Conservation (phyloP, 1,139 yeast genomes). For the Lodderomyces oxycetoniae region DNA sequence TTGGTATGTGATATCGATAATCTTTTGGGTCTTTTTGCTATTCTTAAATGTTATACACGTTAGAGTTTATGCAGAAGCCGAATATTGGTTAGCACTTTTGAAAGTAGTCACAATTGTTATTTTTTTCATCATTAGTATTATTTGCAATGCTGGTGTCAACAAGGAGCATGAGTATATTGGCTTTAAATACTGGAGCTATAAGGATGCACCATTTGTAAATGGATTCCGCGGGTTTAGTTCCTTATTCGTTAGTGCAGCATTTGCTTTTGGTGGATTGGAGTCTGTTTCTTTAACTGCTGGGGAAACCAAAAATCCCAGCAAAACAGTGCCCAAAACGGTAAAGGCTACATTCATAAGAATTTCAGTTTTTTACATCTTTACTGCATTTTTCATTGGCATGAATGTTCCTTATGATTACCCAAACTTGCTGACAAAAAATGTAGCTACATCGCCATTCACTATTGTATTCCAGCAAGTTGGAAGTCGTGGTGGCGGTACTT, state of each 20-base stretch:
- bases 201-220: slow-evolving; percentile 40
- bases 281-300: slow-evolving; percentile 63
- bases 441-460: slow-evolving; percentile 61
- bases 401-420: slow-evolving; percentile 41
- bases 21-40: slow-evolving; percentile 55
- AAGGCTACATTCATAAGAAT: slow-evolving; percentile 55
- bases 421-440: slow-evolving; percentile 33
- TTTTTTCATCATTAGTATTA: slow-evolving; percentile 36
- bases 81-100: slow-evolving; percentile 35
- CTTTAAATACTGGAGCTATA: slow-evolving; percentile 34
- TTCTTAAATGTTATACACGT: slow-evolving; percentile 52
- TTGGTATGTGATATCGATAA: slow-evolving; percentile 51
- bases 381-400: slow-evolving; percentile 44
- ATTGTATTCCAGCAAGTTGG: slow-evolving; percentile 54
- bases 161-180: slow-evolving; percentile 34
- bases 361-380: slow-evolving; percentile 34
- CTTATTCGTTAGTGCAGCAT: slow-evolving; percentile 51
- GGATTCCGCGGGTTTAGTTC: slow-evolving; percentile 39
- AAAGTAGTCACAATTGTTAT: slow-evolving; percentile 38
- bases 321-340: slow-evolving; percentile 54
- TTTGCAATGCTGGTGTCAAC: slow-evolving; percentile 36
- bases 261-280: slow-evolving; percentile 68
- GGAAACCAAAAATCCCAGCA: slow-evolving; percentile 55
- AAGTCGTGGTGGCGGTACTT: slow-evolving; percentile 41
- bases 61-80: slow-evolving; percentile 42